A percentile compares a stretch with the other conserved stretches of the same genome.
phyloP scores from a whole-genome alignment of 352 stramenopile genomes.

The Globisporangium perplexum region DNA sequence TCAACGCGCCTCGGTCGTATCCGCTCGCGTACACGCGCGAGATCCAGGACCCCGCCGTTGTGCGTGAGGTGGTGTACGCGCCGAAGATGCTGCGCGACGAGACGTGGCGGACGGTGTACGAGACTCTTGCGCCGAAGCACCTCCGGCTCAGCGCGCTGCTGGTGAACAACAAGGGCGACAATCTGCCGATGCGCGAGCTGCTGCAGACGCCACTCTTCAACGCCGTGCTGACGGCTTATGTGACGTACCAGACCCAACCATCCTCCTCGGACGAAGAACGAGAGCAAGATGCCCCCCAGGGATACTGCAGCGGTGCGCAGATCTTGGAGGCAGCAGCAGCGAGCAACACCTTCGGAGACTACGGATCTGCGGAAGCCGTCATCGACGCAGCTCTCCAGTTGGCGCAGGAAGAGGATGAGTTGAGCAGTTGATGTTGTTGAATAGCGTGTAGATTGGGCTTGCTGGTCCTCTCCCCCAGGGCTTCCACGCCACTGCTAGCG shows the following conservation, averaged over 20 bases:
- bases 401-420: constrained; percentile 57
- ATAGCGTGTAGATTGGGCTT: not conserved
- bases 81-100: constrained; percentile 74
- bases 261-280: constrained; percentile 6
- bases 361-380: constrained; percentile 34
- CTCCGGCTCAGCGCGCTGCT: constrained; percentile 52
- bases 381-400: constrained; percentile 56
- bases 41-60: constrained; percentile 34
- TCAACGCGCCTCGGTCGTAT: constrained; percentile 68
- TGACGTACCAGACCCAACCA: constrained; percentile 35
- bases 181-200: constrained; percentile 57
- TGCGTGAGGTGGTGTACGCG: constrained; percentile 46
- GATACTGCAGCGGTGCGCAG: not conserved
- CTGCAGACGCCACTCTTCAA: constrained; percentile 55
- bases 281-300: not conserved
- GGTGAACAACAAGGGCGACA: constrained; percentile 58
- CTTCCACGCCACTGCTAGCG: not conserved
- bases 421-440: constrained; percentile 13
- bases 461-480: not conserved
- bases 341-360: constrained; percentile 21
- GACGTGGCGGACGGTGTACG: constrained; percentile 66
- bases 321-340: constrained; percentile 8
- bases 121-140: constrained; percentile 42
- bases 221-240: constrained; percentile 58
- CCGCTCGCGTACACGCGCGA: constrained; percentile 40